Conservation (phyloP, 495 filamentous ascomycete species). For the Haplographium delicatum region DNA sequence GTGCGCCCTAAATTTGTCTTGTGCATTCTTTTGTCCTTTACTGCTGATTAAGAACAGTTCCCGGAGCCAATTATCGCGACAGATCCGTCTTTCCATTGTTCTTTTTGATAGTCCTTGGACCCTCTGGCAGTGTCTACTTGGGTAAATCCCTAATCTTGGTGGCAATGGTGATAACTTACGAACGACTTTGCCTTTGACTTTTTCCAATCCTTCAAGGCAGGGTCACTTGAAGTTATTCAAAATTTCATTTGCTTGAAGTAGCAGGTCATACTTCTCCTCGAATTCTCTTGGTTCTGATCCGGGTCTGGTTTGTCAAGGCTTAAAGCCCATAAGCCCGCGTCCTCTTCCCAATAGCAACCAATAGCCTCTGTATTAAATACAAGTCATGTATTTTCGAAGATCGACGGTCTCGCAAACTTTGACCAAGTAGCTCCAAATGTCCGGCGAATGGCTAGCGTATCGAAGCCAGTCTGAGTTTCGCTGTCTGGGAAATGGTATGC, state of each 20-base stretch:
- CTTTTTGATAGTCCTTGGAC: slow-evolving; percentile 19
- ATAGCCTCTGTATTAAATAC: slow-evolving; percentile 19
- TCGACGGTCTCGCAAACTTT: slow-evolving; percentile 35
- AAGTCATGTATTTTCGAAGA: slow-evolving; percentile 48
- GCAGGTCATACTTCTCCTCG: slow-evolving; percentile 17
- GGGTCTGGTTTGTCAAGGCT: slow-evolving; percentile 13
- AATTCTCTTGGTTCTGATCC: slow-evolving; percentile 16
- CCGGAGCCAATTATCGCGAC: slow-evolving; percentile 52
- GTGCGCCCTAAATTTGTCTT: slow-evolving; percentile 27
- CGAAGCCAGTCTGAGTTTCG: slow-evolving; percentile 33
- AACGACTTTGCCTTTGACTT: slow-evolving; percentile 33
- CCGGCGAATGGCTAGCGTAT: slow-evolving; percentile 29
- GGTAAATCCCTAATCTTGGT: neutral
- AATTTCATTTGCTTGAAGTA: slow-evolving; percentile 28
- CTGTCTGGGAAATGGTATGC: no score
- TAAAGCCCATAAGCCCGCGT: slow-evolving; percentile 14
- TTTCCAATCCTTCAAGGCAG: slow-evolving; percentile 30
- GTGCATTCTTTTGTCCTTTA: slow-evolving; percentile 27
- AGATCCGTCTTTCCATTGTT: slow-evolving; percentile 35
- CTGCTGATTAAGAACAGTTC: slow-evolving; percentile 29
- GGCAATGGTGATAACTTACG: slow-evolving; percentile 5
- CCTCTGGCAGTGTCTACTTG: slow-evolving; percentile 17
- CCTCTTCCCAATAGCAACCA: slow-evolving; percentile 18
- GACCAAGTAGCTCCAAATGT: slow-evolving; percentile 35
- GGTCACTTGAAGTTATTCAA: slow-evolving; percentile 34